Percentiles rank a stretch among this genome's conserved stretches.
These are phyloP conservation scores for Proliferodiscus dingleyae DNA, from an alignment of 2,329 filamentous ascomycete species.

Conservation along the genomic window DNA sequence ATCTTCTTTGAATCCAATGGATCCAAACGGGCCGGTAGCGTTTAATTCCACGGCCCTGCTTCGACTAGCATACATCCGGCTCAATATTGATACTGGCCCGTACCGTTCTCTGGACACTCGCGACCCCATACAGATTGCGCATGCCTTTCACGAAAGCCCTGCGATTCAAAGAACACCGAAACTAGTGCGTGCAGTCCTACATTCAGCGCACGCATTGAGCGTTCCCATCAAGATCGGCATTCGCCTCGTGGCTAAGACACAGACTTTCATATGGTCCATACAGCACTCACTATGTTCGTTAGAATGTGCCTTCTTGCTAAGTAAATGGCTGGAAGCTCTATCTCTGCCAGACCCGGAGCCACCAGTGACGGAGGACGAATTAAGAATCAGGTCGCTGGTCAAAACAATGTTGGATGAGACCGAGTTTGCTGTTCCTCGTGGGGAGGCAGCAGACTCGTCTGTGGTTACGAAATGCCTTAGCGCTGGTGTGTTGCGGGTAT, in stretches of 20 bases:
- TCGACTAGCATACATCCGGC: constrained; percentile 58
- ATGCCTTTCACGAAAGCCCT: constrained; percentile 54
- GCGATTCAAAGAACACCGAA: constrained; percentile 54
- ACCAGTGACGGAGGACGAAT: too few species aligned
- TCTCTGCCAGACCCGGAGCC: too few species aligned
- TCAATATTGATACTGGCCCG: constrained; percentile 61
- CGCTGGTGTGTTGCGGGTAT: too few species aligned
- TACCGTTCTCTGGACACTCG: constrained; percentile 60
- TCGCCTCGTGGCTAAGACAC: constrained; percentile 56
- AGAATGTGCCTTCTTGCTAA: constrained; percentile 54
- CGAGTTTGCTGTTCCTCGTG: too few species aligned
- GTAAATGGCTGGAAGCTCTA: constrained; percentile 14
- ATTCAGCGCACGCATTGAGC: constrained; percentile 64
- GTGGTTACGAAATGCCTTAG: too few species aligned
- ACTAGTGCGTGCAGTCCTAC: constrained; percentile 61
- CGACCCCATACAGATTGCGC: constrained; percentile 57
- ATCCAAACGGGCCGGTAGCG: constrained; percentile 54
- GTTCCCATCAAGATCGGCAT: constrained; percentile 61
- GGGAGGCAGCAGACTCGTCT: too few species aligned
- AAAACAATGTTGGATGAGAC: too few species aligned
- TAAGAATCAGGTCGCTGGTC: too few species aligned
- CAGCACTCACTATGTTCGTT: constrained; percentile 58
- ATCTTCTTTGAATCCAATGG: constrained; percentile 42
- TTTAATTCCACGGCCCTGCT: constrained; percentile 61
- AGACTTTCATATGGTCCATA: constrained; percentile 59